A percentile compares a stretch with the other conserved stretches of the same genome.
Conservation (phyloP, 805 yeast species). For the Saccharomycopsis sp. region DNA sequence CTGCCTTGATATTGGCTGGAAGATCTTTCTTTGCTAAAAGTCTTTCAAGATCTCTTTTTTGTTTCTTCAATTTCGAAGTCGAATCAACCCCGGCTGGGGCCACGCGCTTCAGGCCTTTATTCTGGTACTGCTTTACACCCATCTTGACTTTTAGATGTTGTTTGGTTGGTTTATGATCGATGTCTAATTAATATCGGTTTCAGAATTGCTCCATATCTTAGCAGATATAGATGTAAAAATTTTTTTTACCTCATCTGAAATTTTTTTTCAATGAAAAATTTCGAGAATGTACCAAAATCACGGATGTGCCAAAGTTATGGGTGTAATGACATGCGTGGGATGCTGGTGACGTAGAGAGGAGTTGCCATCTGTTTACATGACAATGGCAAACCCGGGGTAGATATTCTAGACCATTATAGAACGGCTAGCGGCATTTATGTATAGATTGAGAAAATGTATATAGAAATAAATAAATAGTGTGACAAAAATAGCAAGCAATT, state of each 20-base stretch:
- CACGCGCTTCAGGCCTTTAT: background rate
- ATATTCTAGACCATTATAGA: no score
- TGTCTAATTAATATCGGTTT: background rate
- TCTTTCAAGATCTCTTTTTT: constrained; percentile 81
- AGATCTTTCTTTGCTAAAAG: constrained; percentile 46
- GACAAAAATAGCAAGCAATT: background rate
- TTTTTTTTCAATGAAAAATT: background rate
- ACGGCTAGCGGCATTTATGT: no score
- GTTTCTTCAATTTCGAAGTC: constrained; percentile 62
- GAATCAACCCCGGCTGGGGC: background rate
- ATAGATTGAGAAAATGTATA: background rate
- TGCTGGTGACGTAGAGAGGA: no score
- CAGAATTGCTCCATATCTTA: background rate
- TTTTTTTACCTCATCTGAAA: background rate
- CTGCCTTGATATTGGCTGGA: constrained; percentile 58
- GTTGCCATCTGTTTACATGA: no score
- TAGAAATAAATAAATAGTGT: background rate
- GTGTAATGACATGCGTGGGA: background rate
- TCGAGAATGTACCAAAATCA: background rate
- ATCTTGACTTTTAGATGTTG: background rate
- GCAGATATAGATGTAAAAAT: background rate
- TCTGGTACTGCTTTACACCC: background rate
- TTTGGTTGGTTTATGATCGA: background rate
- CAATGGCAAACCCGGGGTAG: no score
- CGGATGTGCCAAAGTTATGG: background rate